Conservation (phyloP, 2,329 filamentous ascomycete species). For the Capronia americana region DNA sequence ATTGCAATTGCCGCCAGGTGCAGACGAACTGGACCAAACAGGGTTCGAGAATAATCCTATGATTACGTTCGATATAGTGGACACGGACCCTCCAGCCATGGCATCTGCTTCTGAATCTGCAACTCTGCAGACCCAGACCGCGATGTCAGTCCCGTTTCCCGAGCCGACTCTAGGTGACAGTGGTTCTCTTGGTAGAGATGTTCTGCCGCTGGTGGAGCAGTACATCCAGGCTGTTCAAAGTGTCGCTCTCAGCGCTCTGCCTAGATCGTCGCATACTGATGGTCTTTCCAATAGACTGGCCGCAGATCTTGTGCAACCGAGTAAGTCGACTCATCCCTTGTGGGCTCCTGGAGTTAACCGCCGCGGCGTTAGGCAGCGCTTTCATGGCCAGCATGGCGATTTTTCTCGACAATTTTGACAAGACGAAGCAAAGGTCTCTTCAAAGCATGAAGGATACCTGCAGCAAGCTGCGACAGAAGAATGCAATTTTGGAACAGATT, state of each 20-base stretch:
- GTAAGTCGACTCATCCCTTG: constrained; percentile 11
- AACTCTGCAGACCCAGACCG: neutral
- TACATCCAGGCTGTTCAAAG: constrained; percentile 26
- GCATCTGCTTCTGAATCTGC: constrained; percentile 1
- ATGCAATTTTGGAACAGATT: constrained; percentile 23
- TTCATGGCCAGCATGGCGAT: constrained; percentile 30
- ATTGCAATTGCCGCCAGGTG: constrained; percentile 9
- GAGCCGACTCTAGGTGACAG: constrained; percentile 3
- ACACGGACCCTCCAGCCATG: constrained; percentile 19
- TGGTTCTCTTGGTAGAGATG: constrained; percentile 30
- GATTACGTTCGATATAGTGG: constrained; percentile 29
- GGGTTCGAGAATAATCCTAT: constrained; percentile 16
- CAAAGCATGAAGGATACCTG: constrained; percentile 31
- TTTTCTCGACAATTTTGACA: constrained; percentile 30
- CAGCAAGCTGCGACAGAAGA: constrained; percentile 29
- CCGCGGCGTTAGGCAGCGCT: constrained; percentile 17
- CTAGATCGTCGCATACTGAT: constrained; percentile 13
- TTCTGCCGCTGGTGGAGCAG: constrained; percentile 30
- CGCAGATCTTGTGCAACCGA: constrained; percentile 25
- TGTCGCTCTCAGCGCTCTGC: constrained; percentile 12
- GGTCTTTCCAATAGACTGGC: constrained; percentile 11
- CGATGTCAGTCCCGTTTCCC: constrained; percentile 12
- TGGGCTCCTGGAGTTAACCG: constrained; percentile 5
- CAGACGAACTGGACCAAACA: constrained; percentile 12
- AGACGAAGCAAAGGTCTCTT: constrained; percentile 31